Conservation (phyloP, 441 rosid species). For the Populus tomentosa region DNA sequence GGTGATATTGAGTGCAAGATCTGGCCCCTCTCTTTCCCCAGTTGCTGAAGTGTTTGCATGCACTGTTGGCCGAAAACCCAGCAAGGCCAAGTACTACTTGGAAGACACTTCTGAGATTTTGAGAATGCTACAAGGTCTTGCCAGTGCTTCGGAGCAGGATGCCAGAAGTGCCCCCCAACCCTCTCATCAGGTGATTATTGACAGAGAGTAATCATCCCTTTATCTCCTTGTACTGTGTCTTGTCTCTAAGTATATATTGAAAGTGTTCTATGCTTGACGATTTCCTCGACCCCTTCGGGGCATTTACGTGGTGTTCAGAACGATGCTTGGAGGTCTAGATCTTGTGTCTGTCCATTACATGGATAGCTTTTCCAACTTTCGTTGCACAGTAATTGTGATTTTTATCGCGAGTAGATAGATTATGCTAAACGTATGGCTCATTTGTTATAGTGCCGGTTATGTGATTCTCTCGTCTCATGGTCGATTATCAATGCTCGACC, state of each 20-base stretch:
- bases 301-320: not conserved
- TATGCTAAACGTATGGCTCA: not conserved
- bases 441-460: no score
- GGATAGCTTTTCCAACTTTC: not conserved
- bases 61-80: conserved; percentile 86
- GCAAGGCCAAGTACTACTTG: conserved; percentile 88
- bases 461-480: no score
- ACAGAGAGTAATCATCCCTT: conserved; percentile 4
- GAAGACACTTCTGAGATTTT: conserved; percentile 76
- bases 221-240: not conserved
- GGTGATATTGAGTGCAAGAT: no score
- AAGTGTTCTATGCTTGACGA: not conserved
- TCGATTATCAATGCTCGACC: no score
- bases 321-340: not conserved
- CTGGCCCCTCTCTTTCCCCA: conserved; percentile 62
- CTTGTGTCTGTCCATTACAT: not conserved
- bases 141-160: conserved; percentile 38
- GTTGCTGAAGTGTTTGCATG: conserved; percentile 87
- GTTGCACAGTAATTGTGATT: not conserved
- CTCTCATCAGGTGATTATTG: conserved; percentile 13
- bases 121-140: conserved; percentile 69
- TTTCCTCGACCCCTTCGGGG: not conserved
- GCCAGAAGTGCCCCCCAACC: conserved; percentile 19
- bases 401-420: not conserved
- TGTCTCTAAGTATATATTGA: not conserved